Evolutionary conservation across 1,139 yeast species (phyloP).

Genomic region (Hansenula sp.): DNA sequence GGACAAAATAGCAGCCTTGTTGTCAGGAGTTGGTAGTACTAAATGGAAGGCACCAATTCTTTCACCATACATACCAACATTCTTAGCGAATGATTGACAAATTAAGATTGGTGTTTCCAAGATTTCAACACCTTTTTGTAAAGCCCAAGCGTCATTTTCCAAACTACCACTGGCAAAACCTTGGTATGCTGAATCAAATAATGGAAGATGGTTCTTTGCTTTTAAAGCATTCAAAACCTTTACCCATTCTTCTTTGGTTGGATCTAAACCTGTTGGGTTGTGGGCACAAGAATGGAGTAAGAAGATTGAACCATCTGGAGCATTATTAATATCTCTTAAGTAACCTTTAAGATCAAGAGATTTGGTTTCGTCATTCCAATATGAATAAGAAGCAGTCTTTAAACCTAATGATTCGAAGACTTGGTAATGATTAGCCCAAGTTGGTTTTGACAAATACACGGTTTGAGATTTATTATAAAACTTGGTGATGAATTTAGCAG

Average conservation of each 20-base stretch:
- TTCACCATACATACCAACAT: slow-evolving; percentile 97
- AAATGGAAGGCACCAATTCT: slow-evolving; percentile 92
- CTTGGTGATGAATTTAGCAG: slow-evolving; percentile 65
- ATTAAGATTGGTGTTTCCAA: slow-evolving; percentile 51
- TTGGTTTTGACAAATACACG: slow-evolving; percentile 80
- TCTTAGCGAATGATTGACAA: slow-evolving; percentile 97
- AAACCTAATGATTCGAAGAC: slow-evolving; percentile 70
- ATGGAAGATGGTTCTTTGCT: slow-evolving; percentile 64
- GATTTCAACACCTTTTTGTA: slow-evolving; percentile 71
- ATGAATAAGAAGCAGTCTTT: slow-evolving; percentile 65
- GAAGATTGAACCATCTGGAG: slow-evolving; percentile 77
- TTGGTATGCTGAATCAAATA: slow-evolving; percentile 96
- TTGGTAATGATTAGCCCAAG: slow-evolving; percentile 95
- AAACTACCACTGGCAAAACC: slow-evolving; percentile 93
- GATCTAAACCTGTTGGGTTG: slow-evolving; percentile 97
- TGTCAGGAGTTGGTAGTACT: slow-evolving; percentile 41
- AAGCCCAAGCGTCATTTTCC: slow-evolving; percentile 80
- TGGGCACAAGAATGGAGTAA: slow-evolving; percentile 95
- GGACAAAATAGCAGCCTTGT: slow-evolving; percentile 53
- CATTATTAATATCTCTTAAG: slow-evolving; percentile 57
- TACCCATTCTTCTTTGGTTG: slow-evolving; percentile 81
- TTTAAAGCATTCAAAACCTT: slow-evolving; percentile 58
- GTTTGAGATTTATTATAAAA: slow-evolving; percentile 38
- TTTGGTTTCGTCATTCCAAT: slow-evolving; percentile 67
- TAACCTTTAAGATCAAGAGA: slow-evolving; percentile 67